phyloP scores from a whole-genome alignment of 176 grass and related monocot genomes.

The Poa pratensis region DNA sequence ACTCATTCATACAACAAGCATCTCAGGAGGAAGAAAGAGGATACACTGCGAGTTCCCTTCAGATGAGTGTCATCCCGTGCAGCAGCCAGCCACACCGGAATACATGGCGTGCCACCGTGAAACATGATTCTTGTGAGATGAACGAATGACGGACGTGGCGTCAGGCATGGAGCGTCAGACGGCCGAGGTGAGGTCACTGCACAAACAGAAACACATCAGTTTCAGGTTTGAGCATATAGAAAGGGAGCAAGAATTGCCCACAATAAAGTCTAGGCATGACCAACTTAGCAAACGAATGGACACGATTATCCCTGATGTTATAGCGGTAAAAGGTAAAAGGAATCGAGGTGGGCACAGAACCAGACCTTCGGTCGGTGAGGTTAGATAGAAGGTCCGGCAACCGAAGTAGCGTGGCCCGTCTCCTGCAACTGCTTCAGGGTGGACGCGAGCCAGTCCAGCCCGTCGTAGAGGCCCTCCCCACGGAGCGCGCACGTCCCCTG shows the following conservation, averaged over 20 bases:
- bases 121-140: conserved; percentile 10
- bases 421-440: conserved; percentile 78
- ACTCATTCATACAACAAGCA: conserved; percentile 25
- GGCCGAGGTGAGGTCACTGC: conserved; percentile 15
- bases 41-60: background rate
- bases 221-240: conserved; percentile 10
- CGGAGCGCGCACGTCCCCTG: conserved; percentile 83
- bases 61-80: background rate
- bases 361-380: conserved; percentile 30
- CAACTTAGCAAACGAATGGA: background rate
- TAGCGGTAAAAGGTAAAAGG: background rate
- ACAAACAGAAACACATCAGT: background rate
- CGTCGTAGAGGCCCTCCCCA: conserved; percentile 90
- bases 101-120: background rate
- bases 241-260: background rate
- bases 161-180: background rate
- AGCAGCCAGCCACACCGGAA: background rate
- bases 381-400: conserved; percentile 69
- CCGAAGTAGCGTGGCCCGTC: conserved; percentile 62
- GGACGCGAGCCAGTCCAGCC: conserved; percentile 86
- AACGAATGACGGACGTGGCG: background rate
- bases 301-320: background rate
- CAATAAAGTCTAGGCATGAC: background rate
- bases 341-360: background rate
- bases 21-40: conserved; percentile 2